A percentile compares a stretch with the other conserved stretches of the same genome.
Evolutionary conservation across 805 yeast genomes (phyloP).

Genomic region (Kregervanrija pseudodelftensis): DNA sequence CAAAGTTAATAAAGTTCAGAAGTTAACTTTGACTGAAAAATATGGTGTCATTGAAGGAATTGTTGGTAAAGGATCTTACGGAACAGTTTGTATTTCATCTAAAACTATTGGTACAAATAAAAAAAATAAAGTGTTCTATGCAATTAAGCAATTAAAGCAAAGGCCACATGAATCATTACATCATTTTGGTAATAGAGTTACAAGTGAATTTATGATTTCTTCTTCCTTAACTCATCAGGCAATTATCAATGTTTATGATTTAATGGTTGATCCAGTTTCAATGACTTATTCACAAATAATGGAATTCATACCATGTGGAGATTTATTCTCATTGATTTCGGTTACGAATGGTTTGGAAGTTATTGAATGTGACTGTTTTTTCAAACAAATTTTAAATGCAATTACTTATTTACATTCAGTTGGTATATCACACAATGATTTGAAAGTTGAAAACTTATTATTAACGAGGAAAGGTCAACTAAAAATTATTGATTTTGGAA

Average conservation of each 20-base stretch:
- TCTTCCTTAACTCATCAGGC: slow-evolving; percentile 69
- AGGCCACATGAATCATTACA: slow-evolving; percentile 50
- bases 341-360: slow-evolving; percentile 47
- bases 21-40: slow-evolving; percentile 33
- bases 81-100: slow-evolving; percentile 37
- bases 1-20: slow-evolving; percentile 14
- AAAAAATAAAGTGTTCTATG: slow-evolving; percentile 44
- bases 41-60: slow-evolving; percentile 48
- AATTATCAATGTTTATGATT: slow-evolving; percentile 69
- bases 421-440: slow-evolving; percentile 91
- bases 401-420: slow-evolving; percentile 79
- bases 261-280: slow-evolving; percentile 64
- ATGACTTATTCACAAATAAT: slow-evolving; percentile 80
- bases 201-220: slow-evolving; percentile 87
- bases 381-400: slow-evolving; percentile 81
- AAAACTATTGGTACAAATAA: slow-evolving; percentile 35
- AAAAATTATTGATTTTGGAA: slow-evolving; percentile 82
- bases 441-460: slow-evolving; percentile 82
- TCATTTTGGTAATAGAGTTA: slow-evolving; percentile 61
- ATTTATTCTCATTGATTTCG: slow-evolving; percentile 54
- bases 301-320: slow-evolving; percentile 94
- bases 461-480: slow-evolving; percentile 59
- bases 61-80: slow-evolving; percentile 41
- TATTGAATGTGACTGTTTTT: slow-evolving; percentile 78
- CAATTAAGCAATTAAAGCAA: slow-evolving; percentile 69